phyloP scores from a whole-genome alignment of 306 rosid species.

The Trifolium repens region DNA sequence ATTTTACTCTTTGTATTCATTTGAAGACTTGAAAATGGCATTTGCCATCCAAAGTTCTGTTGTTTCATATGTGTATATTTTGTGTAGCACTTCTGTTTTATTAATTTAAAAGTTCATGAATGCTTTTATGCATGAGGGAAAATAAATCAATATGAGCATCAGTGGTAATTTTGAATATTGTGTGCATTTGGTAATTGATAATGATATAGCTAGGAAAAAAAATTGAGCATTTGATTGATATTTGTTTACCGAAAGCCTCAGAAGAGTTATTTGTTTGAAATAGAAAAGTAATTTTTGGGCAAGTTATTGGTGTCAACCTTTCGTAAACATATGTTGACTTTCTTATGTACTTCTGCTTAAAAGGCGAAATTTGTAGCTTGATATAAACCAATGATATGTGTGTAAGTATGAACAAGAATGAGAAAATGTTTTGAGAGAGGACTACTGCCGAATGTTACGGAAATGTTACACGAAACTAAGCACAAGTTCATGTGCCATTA shows the following conservation, averaged over 20 bases:
- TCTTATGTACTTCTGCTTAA: constrained; percentile 3
- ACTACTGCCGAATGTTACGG: neutral
- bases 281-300: neutral
- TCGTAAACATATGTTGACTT: neutral
- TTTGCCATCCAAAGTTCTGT: too few relatives aligned
- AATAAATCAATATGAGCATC: neutral
- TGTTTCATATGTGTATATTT: neutral
- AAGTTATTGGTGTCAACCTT: neutral
- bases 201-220: neutral
- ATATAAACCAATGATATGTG: constrained; percentile 5
- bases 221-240: neutral
- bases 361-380: constrained; percentile 10
- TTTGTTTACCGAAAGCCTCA: neutral
- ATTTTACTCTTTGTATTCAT: neutral
- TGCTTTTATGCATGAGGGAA: constrained; percentile 3
- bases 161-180: neutral
- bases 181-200: constrained; percentile 11
- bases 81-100: neutral
- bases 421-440: neutral
- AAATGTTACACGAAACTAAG: neutral
- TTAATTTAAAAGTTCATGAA: neutral
- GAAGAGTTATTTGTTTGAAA: neutral
- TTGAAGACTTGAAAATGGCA: constrained; percentile 12
- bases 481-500: neutral
- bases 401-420: neutral